Percentiles rank a stretch among this genome's conserved stretches.
Evolutionary conservation across 1,139 yeast species (phyloP).

Genomic region (Nakaseomyces delphensis): DNA sequence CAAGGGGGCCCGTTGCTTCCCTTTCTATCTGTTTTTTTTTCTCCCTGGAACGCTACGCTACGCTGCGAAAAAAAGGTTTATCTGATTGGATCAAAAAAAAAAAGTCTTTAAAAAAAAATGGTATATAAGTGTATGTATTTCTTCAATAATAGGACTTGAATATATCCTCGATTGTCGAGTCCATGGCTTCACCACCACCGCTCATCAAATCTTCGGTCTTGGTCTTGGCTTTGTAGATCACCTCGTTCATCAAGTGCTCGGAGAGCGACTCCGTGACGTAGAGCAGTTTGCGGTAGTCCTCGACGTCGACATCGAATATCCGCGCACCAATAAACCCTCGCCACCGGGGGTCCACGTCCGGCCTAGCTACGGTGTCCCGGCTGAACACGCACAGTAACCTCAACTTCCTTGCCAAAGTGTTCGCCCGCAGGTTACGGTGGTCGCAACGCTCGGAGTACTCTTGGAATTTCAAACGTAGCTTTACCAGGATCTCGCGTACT

Average conservation of each 20-base stretch:
- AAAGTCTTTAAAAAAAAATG: background rate
- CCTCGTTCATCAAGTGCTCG: slow-evolving; percentile 1
- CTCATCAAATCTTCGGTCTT: background rate
- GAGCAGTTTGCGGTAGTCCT: background rate
- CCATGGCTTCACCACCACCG: too few species aligned
- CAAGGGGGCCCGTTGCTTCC: too few species aligned
- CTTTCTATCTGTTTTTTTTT: background rate
- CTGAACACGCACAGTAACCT: background rate
- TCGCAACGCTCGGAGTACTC: background rate
- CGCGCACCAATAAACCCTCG: background rate
- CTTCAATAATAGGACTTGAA: background rate
- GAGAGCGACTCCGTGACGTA: background rate
- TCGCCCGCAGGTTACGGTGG: background rate
- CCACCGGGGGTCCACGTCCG: background rate
- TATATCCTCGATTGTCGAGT: background rate
- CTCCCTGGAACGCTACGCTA: background rate
- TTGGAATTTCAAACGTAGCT: background rate
- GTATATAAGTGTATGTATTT: too few species aligned
- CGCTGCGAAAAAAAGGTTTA: background rate
- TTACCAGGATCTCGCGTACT: background rate
- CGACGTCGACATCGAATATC: background rate
- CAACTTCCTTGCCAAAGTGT: background rate
- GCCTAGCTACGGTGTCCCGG: background rate
- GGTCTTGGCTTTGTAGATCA: background rate
- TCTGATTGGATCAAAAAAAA: background rate